Base-by-base conservation (phyloP, 2,329 filamentous ascomycete genomes). In the Ophiostoma pallidulum region DNA sequence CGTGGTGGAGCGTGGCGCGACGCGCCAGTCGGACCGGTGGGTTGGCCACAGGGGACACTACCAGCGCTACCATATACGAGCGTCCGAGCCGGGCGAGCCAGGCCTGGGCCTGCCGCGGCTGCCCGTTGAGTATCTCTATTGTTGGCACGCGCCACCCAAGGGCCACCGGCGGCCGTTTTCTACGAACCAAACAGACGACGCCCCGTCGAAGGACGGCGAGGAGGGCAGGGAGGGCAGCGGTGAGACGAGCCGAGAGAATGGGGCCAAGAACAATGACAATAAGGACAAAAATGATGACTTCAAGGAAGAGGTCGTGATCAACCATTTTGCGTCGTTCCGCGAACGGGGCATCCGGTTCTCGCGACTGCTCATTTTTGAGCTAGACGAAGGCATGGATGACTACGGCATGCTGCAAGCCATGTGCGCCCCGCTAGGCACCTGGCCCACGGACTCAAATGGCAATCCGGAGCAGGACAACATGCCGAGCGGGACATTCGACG, bases 271-370 rank as follows among this genome's bases (percentile, higher is more conserved):
- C n/a, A 16, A 9, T 12, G 20, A 28, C 31, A 20, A 37, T 2
- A 39, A 28, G 2, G 43, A 29, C 19, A 37, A 26, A 13, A 31
- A 39, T 13, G 41, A 24, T 14, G 45, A 41, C 32, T 48, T 43
- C 9, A 28, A 64, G 59, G 51, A 52, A 18, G 53, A 47, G 2
- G 41, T 18, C 4, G 50, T 51, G 12, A 50, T 54, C 28, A 51
- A 50, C 45, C 40, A 50, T n/a, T 36, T 54, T n/a, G 14, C 35
- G 5, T 14, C 13, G 4, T 28, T 51, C 8, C 36, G 36, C 31
- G 31, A 42, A 1, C 47, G 39, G 26, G 53, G 51, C 36, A 49
- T 53, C 7, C 47, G 51, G 3, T 49, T 47, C 39, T 50, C 47
- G 12, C 53, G 53, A 12, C 37, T 55, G 45, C 37, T 55, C 19